These are phyloP conservation scores for Eucalyptus polybractea DNA, from an alignment of 345 rosid genomes.

Conservation along the genomic window DNA sequence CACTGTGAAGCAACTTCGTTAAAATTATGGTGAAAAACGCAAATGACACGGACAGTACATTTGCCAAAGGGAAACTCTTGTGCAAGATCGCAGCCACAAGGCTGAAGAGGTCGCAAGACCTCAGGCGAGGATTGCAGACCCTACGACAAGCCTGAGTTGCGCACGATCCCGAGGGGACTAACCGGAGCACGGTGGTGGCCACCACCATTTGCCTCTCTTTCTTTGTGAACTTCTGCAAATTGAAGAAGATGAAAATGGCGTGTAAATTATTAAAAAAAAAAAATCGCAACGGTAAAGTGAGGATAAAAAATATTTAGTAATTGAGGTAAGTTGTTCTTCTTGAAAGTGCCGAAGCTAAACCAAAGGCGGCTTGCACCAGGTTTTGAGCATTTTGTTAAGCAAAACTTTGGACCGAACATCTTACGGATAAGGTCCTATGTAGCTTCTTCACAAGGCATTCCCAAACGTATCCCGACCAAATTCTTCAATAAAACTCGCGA, in stretches of 20 bases:
- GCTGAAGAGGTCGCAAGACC: background rate
- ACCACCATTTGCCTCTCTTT: background rate
- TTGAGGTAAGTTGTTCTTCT: background rate
- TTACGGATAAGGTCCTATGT: background rate
- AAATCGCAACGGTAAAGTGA: background rate
- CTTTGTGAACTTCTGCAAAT: background rate
- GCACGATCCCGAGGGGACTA: fast-evolving
- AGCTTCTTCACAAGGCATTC: background rate
- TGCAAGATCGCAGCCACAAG: background rate
- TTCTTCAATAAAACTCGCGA: background rate
- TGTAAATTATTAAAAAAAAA: too few species aligned
- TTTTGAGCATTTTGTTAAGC: background rate
- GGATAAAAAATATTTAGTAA: background rate
- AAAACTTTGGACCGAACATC: background rate
- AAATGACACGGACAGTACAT: too few species aligned
- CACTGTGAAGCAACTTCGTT: too few species aligned
- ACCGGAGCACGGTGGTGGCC: background rate
- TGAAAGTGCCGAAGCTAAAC: background rate
- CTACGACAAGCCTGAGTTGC: fast-evolving
- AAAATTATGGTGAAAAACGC: background rate
- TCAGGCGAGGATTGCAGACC: background rate
- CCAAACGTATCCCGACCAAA: background rate
- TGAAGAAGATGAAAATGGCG: background rate
- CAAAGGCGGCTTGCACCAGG: fast-evolving
- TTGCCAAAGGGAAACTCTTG: background rate